Evolutionary conservation across 2,329 filamentous ascomycete genomes (phyloP).

Genomic region (Microcera coccophila): DNA sequence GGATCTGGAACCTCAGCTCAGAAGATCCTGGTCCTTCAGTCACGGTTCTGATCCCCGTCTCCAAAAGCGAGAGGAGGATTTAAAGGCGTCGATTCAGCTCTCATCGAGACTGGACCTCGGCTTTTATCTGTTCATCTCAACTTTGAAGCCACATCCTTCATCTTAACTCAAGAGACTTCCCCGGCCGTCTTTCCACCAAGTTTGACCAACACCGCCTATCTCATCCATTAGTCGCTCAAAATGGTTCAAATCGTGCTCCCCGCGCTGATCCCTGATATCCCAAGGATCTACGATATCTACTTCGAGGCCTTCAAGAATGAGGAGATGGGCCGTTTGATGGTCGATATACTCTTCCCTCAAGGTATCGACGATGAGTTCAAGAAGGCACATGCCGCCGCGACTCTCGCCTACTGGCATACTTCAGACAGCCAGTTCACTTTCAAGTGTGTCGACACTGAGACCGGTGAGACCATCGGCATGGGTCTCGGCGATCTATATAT

Average conservation of each 20-base stretch:
- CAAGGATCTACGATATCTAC: constrained; percentile 44
- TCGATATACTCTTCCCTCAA: constrained; percentile 40
- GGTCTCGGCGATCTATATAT: constrained; percentile 43
- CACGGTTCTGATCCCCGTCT: background rate
- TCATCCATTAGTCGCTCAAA: constrained; percentile 4
- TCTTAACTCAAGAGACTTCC: background rate
- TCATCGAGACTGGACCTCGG: background rate
- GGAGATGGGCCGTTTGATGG: constrained; percentile 37
- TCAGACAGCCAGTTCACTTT: constrained; percentile 42
- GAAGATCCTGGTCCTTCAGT: background rate
- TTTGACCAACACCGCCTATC: background rate
- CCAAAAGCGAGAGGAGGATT: background rate
- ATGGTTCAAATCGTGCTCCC: constrained; percentile 43
- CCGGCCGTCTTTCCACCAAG: background rate
- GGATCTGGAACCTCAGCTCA: background rate
- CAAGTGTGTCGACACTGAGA: constrained; percentile 44
- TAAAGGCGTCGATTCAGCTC: background rate
- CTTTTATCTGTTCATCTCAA: background rate
- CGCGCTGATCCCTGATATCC: constrained; percentile 44
- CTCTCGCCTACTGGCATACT: constrained; percentile 37
- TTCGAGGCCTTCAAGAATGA: constrained; percentile 42
- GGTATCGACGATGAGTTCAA: constrained; percentile 38
- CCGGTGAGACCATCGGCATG: constrained; percentile 44
- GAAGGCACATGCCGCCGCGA: constrained; percentile 40
- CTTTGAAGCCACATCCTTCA: background rate